These are phyloP conservation scores for Gigaspora rosea DNA, from an alignment of 192 early-diverging fungal genomes.

Conservation along the genomic window DNA sequence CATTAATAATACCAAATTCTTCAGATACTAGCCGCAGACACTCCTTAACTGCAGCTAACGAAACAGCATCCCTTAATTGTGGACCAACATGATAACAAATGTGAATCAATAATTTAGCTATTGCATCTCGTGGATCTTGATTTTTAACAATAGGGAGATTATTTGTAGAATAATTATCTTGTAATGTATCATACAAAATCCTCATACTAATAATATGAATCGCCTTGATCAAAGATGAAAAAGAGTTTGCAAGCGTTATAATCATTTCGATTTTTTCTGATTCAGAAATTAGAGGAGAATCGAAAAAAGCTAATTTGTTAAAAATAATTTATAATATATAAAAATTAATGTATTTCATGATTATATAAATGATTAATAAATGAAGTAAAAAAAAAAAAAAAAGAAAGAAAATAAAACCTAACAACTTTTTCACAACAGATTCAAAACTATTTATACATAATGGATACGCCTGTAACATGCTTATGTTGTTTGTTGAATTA, in stretches of 20 bases:
- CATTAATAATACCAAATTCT: neutral
- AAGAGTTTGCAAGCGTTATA: neutral
- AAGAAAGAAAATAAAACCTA: neutral
- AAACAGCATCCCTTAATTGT: neutral
- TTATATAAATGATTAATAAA: neutral
- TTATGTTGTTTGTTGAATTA: neutral
- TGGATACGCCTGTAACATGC: neutral
- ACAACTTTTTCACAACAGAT: neutral
- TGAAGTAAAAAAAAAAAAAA: neutral
- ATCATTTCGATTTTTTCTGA: neutral
- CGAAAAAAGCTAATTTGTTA: neutral
- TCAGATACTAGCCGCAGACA: neutral
- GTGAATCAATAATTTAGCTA: neutral
- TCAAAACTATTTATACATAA: conserved; percentile 3
- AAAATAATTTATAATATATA: neutral
- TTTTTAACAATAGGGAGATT: neutral
- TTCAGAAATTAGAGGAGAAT: neutral
- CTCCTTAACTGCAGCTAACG: neutral
- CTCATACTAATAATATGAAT: neutral
- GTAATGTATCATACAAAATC: neutral
- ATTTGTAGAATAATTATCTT: neutral
- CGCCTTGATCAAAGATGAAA: neutral
- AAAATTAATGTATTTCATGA: neutral
- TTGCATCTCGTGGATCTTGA: conserved; percentile 9
- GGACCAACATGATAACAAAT: neutral